phyloP scores from a whole-genome alignment of 441 rosid species.

The Erodium texanum region DNA sequence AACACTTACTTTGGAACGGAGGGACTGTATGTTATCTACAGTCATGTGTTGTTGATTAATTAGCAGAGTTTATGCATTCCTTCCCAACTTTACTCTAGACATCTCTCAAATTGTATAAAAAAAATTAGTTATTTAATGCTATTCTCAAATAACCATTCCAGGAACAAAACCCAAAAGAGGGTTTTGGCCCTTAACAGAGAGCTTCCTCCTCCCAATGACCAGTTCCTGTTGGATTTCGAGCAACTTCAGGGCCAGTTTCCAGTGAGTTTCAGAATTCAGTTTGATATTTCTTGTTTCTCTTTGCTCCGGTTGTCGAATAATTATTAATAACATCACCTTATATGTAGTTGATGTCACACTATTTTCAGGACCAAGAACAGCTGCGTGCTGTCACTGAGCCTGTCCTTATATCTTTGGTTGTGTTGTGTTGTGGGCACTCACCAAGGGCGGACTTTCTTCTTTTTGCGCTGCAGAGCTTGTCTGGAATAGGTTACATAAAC shows the following conservation, averaged over 20 bases:
- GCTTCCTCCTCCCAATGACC: constrained; percentile 82
- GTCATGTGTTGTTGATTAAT: not conserved
- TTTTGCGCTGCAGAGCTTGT: constrained; percentile 70
- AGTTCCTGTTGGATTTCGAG: constrained; percentile 74
- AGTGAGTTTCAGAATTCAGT: constrained; percentile 30
- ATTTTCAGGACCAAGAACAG: constrained; percentile 77
- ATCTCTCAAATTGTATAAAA: too few species aligned
- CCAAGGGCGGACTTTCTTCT: constrained; percentile 92
- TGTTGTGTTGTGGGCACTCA: constrained; percentile 73
- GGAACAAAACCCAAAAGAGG: constrained; percentile 81
- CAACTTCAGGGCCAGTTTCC: constrained; percentile 66
- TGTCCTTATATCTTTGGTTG: constrained; percentile 66
- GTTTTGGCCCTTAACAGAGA: constrained; percentile 73
- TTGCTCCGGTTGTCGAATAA: not conserved
- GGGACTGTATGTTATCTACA: not conserved
- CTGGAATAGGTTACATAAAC: constrained; percentile 63
- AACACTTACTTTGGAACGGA: not conserved
- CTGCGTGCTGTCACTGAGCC: constrained; percentile 72
- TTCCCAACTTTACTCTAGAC: too few species aligned
- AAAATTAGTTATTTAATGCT: not conserved
- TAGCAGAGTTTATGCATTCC: too few species aligned
- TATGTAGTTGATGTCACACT: too few species aligned
- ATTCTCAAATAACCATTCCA: constrained; percentile 19
- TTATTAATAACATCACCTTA: too few species aligned
- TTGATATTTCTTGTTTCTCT: constrained; percentile 1